These are phyloP conservation scores for Macroventuria anomochaeta DNA, from an alignment of 2,329 filamentous ascomycete genomes.

Conservation along the genomic window DNA sequence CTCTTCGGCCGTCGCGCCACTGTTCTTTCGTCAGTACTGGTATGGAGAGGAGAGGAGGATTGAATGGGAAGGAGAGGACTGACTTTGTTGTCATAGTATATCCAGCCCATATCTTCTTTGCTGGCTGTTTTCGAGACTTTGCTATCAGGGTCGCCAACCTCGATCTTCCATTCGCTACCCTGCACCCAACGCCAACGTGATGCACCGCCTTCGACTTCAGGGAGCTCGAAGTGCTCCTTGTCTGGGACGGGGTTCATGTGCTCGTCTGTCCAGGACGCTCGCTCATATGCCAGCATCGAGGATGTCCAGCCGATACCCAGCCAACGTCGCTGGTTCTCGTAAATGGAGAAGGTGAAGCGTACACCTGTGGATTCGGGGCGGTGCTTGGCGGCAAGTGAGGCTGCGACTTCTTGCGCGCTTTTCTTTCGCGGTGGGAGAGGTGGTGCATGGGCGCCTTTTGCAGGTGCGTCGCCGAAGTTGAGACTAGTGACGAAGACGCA, in stretches of 20 bases:
- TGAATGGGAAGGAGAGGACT: neutral
- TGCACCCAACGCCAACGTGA: conserved; percentile 81
- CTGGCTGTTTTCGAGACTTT: conserved; percentile 47
- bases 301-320: conserved; percentile 94
- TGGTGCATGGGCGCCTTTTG: conserved; percentile 42
- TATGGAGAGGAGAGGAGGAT: neutral
- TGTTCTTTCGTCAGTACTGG: conserved; percentile 47
- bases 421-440: conserved; percentile 53
- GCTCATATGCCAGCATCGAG: conserved; percentile 87
- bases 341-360: conserved; percentile 94
- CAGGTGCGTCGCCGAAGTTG: conserved; percentile 63
- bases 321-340: conserved; percentile 96
- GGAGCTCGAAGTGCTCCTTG: conserved; percentile 74
- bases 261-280: conserved; percentile 93
- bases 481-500: conserved; percentile 81
- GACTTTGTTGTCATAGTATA: conserved; percentile 98
- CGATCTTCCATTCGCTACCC: conserved; percentile 85
- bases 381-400: conserved; percentile 51
- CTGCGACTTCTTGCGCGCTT: conserved; percentile 56
- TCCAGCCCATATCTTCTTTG: conserved; percentile 75
- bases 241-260: conserved; percentile 81
- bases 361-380: conserved; percentile 71
- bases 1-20: conserved; percentile 89
- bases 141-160: conserved; percentile 64
- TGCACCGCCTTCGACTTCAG: conserved; percentile 68